Conservation (phyloP, 345 rosid genomes). For the Raphanus sativus region DNA sequence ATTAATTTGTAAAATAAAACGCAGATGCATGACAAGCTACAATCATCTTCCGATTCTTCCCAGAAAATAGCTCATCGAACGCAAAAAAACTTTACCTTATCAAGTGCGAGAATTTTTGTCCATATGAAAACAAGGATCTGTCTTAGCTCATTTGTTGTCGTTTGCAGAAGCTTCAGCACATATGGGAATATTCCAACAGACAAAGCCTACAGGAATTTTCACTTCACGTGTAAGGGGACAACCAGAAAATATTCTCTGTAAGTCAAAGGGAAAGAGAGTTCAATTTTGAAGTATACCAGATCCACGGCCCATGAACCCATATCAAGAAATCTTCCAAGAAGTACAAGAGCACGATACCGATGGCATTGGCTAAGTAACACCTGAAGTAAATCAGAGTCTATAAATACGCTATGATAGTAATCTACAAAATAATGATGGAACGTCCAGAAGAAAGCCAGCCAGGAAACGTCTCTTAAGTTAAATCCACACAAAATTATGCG, state of each 20-base stretch:
- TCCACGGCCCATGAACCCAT: constrained; percentile 99
- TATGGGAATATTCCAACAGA: constrained; percentile 99
- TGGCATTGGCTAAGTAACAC: constrained; percentile 99
- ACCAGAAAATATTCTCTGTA: constrained; percentile 21
- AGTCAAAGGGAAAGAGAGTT: constrained; percentile 12
- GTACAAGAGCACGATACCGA: constrained; percentile 94
- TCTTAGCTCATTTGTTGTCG: constrained; percentile 88
- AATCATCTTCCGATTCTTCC: constrained; percentile 10
- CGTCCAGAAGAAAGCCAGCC: constrained; percentile 9
- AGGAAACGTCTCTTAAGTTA: neutral
- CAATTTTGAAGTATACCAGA: constrained; percentile 56
- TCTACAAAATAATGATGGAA: constrained; percentile 9
- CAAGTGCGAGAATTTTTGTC: constrained; percentile 99
- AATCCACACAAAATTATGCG: constrained; percentile 9
- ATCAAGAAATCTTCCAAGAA: constrained; percentile 97
- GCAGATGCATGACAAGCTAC: constrained; percentile 11
- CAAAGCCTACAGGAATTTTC: constrained; percentile 64
- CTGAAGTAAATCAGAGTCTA: constrained; percentile 46
- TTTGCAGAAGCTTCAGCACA: constrained; percentile 91
- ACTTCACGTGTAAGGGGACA: constrained; percentile 33
- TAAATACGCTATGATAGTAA: constrained; percentile 19
- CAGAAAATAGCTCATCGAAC: constrained; percentile 10
- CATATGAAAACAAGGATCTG: constrained; percentile 99
- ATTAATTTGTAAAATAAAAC: neutral
- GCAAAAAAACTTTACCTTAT: constrained; percentile 61